A percentile compares a stretch with the other conserved stretches of the same genome.
These are phyloP conservation scores for Endotrypanum monterogeii DNA, from an alignment of 208 protist species.

Conservation along the genomic window DNA sequence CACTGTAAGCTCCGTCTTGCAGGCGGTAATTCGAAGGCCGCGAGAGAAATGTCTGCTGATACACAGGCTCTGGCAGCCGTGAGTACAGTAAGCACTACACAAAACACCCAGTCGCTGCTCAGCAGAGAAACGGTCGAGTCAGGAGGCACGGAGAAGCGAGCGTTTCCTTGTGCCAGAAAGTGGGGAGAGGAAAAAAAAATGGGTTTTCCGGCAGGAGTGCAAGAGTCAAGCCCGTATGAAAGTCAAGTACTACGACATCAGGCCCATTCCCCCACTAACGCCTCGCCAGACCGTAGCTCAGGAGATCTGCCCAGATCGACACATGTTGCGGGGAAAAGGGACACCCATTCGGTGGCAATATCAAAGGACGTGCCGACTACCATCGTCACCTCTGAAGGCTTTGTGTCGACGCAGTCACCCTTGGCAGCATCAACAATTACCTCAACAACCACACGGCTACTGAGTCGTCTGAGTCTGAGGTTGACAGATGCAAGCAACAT, in stretches of 20 bases:
- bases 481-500: neutral
- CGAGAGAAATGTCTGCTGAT: no score
- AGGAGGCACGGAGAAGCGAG: neutral
- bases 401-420: slow-evolving; percentile 7
- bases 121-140: neutral
- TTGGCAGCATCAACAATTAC: neutral
- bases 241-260: neutral
- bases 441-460: slow-evolving; percentile 1
- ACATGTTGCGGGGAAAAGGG: neutral
- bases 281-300: no score
- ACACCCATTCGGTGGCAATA: neutral
- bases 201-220: neutral
- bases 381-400: slow-evolving; percentile 19
- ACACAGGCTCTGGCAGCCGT: neutral
- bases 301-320: neutral
- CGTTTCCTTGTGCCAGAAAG: neutral
- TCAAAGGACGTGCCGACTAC: slow-evolving; percentile 7
- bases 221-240: neutral
- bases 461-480: slow-evolving; percentile 11
- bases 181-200: neutral
- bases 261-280: neutral
- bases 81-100: neutral
- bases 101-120: neutral
- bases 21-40: neutral
- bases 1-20: slow-evolving; percentile 12